Percentiles rank a stretch among this genome's conserved stretches.
phyloP scores from a whole-genome alignment of 176 grass and related monocot species.

The Elaeis guineensis region DNA sequence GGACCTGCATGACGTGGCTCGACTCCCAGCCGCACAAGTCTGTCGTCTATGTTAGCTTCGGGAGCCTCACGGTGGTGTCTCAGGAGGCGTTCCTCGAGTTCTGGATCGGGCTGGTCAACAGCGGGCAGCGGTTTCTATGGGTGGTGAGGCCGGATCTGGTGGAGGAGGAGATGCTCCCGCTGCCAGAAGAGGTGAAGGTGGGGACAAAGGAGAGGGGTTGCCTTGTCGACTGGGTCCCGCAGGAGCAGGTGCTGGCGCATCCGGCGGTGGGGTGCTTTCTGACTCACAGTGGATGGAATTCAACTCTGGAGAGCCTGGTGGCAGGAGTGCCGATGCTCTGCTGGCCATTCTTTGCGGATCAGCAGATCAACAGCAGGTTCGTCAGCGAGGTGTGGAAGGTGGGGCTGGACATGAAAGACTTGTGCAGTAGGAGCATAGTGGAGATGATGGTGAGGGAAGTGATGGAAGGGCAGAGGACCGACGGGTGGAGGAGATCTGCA shows the following conservation, averaged over 20 bases:
- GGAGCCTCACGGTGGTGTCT: background rate
- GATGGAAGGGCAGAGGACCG: background rate
- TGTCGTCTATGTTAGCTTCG: constrained; percentile 5
- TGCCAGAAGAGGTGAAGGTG: background rate
- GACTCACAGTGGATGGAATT: constrained; percentile 9
- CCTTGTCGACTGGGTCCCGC: background rate
- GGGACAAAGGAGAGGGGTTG: background rate
- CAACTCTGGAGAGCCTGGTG: background rate
- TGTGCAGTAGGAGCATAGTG: background rate
- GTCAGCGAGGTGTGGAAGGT: background rate
- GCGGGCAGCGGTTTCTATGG: constrained; percentile 1
- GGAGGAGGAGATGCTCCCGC: background rate
- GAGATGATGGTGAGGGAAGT: background rate
- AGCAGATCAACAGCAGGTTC: constrained; percentile 5
- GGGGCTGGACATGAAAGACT: constrained; percentile 1
- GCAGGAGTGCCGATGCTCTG: constrained; percentile 6
- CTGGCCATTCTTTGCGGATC: background rate
- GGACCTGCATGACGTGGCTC: too few relatives aligned
- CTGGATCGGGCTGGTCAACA: background rate
- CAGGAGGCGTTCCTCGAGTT: background rate
- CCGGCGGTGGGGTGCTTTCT: background rate
- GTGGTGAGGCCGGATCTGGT: background rate
- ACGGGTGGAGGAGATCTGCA: background rate
- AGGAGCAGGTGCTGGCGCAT: constrained; percentile 2
- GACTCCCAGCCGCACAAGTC: background rate